phyloP scores from a whole-genome alignment of 768 basidiomycete genomes.

The Tulasnella sp. region DNA sequence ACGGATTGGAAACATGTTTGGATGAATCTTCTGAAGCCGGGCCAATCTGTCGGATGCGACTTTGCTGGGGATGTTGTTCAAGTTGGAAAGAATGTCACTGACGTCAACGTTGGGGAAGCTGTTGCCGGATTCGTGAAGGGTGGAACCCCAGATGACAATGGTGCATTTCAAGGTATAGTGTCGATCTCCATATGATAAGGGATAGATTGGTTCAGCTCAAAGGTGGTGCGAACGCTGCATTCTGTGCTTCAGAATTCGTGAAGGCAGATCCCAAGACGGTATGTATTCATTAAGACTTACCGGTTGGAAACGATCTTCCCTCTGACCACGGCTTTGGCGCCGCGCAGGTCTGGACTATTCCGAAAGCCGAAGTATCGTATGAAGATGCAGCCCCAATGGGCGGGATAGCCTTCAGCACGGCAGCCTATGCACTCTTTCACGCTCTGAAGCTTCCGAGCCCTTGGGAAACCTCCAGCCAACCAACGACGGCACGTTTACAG shows the following conservation, averaged over 20 bases:
- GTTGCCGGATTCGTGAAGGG: constrained; percentile 39
- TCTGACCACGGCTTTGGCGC: not conserved
- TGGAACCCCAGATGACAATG: constrained; percentile 35
- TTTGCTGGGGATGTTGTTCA: constrained; percentile 40
- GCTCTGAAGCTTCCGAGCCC: constrained; percentile 35
- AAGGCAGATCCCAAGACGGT: constrained; percentile 35
- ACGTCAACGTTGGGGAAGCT: constrained; percentile 37
- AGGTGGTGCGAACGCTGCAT: not conserved
- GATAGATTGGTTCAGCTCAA: not conserved
- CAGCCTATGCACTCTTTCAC: constrained; percentile 36
- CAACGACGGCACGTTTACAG: constrained; percentile 1
- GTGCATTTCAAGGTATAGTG: constrained; percentile 38
- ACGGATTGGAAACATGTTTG: constrained; percentile 25
- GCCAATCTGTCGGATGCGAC: constrained; percentile 37
- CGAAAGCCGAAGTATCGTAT: constrained; percentile 35
- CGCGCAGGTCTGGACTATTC: constrained; percentile 36
- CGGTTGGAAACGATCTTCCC: not conserved
- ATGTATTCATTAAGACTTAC: not conserved
- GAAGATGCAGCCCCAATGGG: constrained; percentile 39
- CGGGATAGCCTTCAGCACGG: constrained; percentile 37
- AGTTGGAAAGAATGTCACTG: constrained; percentile 37
- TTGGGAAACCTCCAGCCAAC: constrained; percentile 23
- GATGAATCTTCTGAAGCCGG: constrained; percentile 35
- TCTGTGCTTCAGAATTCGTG: constrained; percentile 35
- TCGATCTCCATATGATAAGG: not conserved